Evolutionary conservation across 1,284 basidiomycete species (phyloP), one percentile per base, ranked within the genome.

Genomic region (Marasmius tenuissimus): DNA sequence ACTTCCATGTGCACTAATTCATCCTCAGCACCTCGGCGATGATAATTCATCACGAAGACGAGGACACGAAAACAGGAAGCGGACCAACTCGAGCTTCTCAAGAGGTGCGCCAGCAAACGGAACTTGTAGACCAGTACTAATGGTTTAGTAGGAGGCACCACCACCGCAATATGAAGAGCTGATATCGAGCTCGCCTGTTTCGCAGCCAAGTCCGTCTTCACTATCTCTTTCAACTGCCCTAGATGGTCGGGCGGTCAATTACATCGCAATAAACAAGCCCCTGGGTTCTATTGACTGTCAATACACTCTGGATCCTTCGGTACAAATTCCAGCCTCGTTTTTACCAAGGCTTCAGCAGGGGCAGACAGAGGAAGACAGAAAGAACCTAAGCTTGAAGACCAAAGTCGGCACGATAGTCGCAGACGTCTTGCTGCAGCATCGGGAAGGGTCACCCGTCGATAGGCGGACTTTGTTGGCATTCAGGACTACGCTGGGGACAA

Each of bases 281-380:
- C 33, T 58, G 10, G 57, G 57, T 20, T 51, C 57, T 8, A 50
- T 58, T 7, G 57, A 58, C 34, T 50, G 57, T 20, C 34, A 34
- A n/a, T 51, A 58, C 22, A 7, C 51, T 10, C 57, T 58, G 1
- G 57, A 58, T 39, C 57, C 57, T 14, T 50, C 38, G 16, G 27
- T 58, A 10, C 57, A 37, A 1, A 51, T 58, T 5, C 57, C 57
- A 9, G 1, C 40, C 5, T 5, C 4, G 11, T 50, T 45, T 34
- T 35, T 58, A 12, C 47, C 57, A 5, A 16, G 34, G 8, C 39
- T 58, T 9, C 34, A 38, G 2, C n/a, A 6, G 2, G 57, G 57
- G 4, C 20, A 50, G n/a, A 49, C 47, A 18, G 57, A 58, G 35
- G 40, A 9, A 16, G 48, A 37, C 14, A 50, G 57, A 9, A 58